Conservation (phyloP, 169 alveolate species). For the Hammondia hammondi region DNA sequence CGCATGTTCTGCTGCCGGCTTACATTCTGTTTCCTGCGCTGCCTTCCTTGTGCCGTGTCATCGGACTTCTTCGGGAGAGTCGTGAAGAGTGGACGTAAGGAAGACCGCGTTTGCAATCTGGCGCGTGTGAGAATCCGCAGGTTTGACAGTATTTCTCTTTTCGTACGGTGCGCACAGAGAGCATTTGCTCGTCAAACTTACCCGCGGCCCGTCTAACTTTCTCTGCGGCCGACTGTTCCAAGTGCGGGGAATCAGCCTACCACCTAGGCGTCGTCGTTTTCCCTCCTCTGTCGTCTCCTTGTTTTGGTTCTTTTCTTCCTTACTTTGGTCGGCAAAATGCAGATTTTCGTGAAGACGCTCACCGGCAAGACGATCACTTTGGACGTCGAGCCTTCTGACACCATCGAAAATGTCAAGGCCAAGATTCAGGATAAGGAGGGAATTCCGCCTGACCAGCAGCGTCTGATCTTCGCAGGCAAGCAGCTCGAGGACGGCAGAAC, state of each 20-base stretch:
- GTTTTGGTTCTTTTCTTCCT: no score
- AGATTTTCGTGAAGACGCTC: conserved; percentile 95
- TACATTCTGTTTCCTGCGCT: not conserved
- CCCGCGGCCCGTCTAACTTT: not conserved
- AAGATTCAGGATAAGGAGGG: conserved; percentile 80
- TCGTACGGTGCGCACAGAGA: not conserved
- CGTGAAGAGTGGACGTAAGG: no score
- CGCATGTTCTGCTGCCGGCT: not conserved
- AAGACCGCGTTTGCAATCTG: no score
- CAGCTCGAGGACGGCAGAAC: conserved; percentile 98
- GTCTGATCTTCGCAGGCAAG: conserved; percentile 99
- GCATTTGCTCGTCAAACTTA: not conserved
- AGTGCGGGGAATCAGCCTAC: not conserved
- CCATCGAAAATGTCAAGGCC: conserved; percentile 91
- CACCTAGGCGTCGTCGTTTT: not conserved
- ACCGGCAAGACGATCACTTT: conserved; percentile 96
- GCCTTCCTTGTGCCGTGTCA: not conserved
- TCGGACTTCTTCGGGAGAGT: no score
- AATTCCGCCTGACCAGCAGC: conserved; percentile 99
- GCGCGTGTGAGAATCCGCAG: no score
- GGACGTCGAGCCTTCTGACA: conserved; percentile 96
- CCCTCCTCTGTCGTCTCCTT: not conserved
- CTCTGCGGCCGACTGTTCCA: not conserved
- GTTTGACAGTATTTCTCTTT: no score
- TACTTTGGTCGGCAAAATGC: conserved; percentile 78